Evolutionary conservation across 202 grass and related monocot species (phyloP).

Genomic region (Setaria italica): DNA sequence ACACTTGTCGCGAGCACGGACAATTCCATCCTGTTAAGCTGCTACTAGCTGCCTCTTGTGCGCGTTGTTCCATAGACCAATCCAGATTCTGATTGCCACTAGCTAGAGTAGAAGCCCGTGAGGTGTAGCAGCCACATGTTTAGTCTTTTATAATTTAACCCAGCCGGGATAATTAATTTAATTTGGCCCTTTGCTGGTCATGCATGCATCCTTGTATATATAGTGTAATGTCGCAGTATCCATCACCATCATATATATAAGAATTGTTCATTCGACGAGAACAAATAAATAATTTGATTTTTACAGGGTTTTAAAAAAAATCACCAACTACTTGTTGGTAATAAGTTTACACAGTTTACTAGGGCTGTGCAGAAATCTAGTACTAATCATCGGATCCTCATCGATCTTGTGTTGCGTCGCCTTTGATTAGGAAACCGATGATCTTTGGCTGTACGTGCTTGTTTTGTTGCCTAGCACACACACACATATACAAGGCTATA

Average conservation of each 20-base stretch:
- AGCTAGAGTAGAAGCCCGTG: not conserved
- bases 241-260: not conserved
- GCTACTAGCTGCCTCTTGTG: not conserved
- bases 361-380: not conserved
- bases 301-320: not conserved
- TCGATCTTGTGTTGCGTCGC: not conserved
- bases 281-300: not conserved
- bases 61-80: conserved; percentile 4
- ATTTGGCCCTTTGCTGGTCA: not conserved
- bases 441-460: not conserved
- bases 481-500: not conserved
- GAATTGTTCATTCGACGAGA: not conserved
- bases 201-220: not conserved
- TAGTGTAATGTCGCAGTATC: not conserved
- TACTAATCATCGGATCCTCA: not conserved
- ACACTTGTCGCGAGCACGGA: conserved; percentile 42
- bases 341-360: not conserved
- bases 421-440: not conserved
- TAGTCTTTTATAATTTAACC: not conserved
- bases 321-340: not conserved
- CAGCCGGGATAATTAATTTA: not conserved
- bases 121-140: not conserved
- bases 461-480: not conserved
- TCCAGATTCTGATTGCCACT: conserved; percentile 12
- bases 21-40: conserved; percentile 28